Percentiles rank a stretch among this genome's conserved stretches.
Conservation (phyloP, 495 filamentous ascomycete genomes). For the Trypethelium eluteriae region DNA sequence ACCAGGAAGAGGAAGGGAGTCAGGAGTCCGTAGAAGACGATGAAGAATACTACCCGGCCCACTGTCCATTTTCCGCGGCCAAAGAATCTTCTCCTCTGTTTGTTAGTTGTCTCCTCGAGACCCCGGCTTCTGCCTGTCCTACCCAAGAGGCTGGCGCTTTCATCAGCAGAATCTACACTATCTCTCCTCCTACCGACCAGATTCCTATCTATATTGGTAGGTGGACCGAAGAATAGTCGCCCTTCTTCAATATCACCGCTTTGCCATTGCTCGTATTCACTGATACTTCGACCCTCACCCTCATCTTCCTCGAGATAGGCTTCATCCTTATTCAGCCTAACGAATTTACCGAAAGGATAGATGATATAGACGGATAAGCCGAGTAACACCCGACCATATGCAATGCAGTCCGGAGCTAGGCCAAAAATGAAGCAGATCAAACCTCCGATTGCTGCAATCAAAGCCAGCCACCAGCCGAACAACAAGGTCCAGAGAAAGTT, state of each 20-base stretch:
- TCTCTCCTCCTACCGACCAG: constrained; percentile 82
- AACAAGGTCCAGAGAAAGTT: constrained; percentile 85
- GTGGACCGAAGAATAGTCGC: constrained; percentile 86
- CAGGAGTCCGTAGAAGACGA: constrained; percentile 91
- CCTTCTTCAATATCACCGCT: constrained; percentile 94
- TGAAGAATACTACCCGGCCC: constrained; percentile 89
- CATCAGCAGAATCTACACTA: constrained; percentile 79
- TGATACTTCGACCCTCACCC: constrained; percentile 98
- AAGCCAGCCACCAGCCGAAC: constrained; percentile 96
- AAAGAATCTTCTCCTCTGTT: constrained; percentile 83
- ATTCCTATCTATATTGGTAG: constrained; percentile 56
- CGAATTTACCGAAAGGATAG: constrained; percentile 95
- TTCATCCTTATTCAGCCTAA: constrained; percentile 86
- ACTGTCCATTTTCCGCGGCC: constrained; percentile 93
- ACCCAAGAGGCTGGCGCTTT: constrained; percentile 84
- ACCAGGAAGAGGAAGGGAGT: constrained; percentile 82
- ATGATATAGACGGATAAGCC: constrained; percentile 80
- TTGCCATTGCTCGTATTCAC: constrained; percentile 99
- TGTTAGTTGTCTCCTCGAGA: constrained; percentile 42
- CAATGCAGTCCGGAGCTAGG: constrained; percentile 67
- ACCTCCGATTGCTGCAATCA: constrained; percentile 65
- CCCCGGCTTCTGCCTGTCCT: constrained; percentile 46
- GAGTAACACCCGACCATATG: constrained; percentile 78
- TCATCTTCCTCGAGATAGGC: constrained; percentile 92
- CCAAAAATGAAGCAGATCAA: constrained; percentile 63